Base-by-base conservation (phyloP, 2,329 filamentous ascomycete genomes). In the Fusarium armeniacum region DNA sequence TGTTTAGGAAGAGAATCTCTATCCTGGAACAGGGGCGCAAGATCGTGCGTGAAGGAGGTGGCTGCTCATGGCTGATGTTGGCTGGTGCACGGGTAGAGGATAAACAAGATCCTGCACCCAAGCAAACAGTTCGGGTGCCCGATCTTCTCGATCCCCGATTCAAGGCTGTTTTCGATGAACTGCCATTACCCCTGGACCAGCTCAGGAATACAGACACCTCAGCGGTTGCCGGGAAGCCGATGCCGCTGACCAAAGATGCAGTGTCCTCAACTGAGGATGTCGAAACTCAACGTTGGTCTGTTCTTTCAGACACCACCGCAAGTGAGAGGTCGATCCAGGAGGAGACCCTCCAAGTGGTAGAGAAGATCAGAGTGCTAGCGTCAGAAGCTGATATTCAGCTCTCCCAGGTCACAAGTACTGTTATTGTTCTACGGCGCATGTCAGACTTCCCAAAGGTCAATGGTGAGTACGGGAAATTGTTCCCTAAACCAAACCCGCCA, bases 361-460 rank as follows among this genome's bases (percentile, higher is more conserved):
- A 78, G 22, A 80, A 83, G 52, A 82, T 89, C 45, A 81, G 74
- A 47, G 67, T 70, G 40, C 80, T 77, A 5, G 80, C 89, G 3
- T 69, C 73, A 1, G 67, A 77, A n/a, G 57, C 68, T 38, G 73
- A 62, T 28, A 66, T 78, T 38, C 72, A 79, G 36, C 54, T 74
- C 66, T 69, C 73, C 15, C 70, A 79, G 49, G 86, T 91, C 65
- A 84, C 85, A 45, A 87, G 83, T 71, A 84, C 87, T 5, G 78
- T 88, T 66, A 86, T 98, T 54, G 81, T 97, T 50, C 87, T 99
- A 35, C 89, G 91, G 54, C 86, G 85, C 59, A 98, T 98, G 91
- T 78, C 86, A 22, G 89, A 94, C 79, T 99, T 98, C 78, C 83
- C 88, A 0, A 75, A 82, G 18, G 83, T 97, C 72, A 98, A 98